Evolutionary conservation across 768 basidiomycete genomes (phyloP), one percentile per base, ranked within the genome.

Genomic region (Calocybe cyanea): DNA sequence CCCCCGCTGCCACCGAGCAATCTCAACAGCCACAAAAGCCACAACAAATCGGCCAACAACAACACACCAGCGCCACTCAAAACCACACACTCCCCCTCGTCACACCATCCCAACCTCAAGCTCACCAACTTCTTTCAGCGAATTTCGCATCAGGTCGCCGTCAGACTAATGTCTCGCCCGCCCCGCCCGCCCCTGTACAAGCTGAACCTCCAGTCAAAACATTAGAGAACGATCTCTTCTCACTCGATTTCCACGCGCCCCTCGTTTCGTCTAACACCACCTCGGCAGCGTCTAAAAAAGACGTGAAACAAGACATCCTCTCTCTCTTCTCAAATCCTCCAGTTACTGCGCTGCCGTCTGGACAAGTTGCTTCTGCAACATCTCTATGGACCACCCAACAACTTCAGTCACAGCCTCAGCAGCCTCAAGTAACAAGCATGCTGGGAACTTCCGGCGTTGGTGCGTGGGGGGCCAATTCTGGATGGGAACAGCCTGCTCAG

Each of bases 241-340:
- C 84, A 20, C 81, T 94, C 44, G 91, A 94, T 63, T 95, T 94
- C 64, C 85, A 87, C 54, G 71, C 81, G 1, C 81, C 86, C 1
- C 56, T 77, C 2, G 53, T 68, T 20, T 40, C 69, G 5, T 35
- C 70, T 7, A 21, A 51, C 7, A 45, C 57, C n/a, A 55, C 58
- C 47, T 43, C 63, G 1, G 44, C 67, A 0, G 57, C 66, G 13
- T 70, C 75, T 0, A 75, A 73, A 61, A 89, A 87, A 58, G 85
- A 89, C 56, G 75, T 83, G 36, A 93, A 92, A 55, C 77, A 88
- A 44, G 87, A 94, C 53, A 94, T 94, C 52, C 70, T 94, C 14
- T 88, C 88, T 0, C 74, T 94, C 33, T 92, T 89, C 63, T 79
- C 86, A 13, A 56, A 75, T 0, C 57, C 73, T 0, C 59, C 72